Evolutionary conservation across 2,329 filamentous ascomycete genomes (phyloP), one percentile per base, ranked within the genome.

Genomic region (Aspergillus pseudoviridinutans): DNA sequence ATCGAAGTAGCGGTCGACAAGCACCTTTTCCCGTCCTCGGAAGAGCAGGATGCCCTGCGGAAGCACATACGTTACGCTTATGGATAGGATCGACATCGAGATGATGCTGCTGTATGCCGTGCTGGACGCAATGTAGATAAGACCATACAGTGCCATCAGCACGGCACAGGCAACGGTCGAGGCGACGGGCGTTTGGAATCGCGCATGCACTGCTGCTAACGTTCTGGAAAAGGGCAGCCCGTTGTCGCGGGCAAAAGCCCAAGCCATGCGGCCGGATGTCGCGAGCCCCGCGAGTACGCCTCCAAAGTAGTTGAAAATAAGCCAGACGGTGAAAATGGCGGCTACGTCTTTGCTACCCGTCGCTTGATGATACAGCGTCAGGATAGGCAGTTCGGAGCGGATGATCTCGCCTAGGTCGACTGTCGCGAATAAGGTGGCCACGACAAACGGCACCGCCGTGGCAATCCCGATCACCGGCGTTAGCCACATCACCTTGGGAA

Each of bases 41-140:
- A 74, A 55, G 9, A 78, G 56, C 66, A 80, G 52, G 1, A 78
- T 69, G 53, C 77, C 80, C 3, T 78, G 79, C 0, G 74, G 75
- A 1, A 78, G 57, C 8, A 74, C 70, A 58, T 77, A 78, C 0
- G 74, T 74, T 22, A 69, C 64, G n/a, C 78, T 64, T 8, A 78
- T 63, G 2, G 71, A 66, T 4, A 71, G 66, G 9, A 74, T 64
- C 3, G 65, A 68, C 5, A 78, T 68, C 7, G 73, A 71, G 24
- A 73, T 66, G 54, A 80, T 74, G 49, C 69, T 70, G 65, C 76
- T 78, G 54, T 78, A 72, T 9, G 77, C 77, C 1, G 72, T 70
- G 1, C 66, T 68, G 5, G 76, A 79, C 8, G 51, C 65, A 32
- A 67, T 60, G 44, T 66, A 67, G 24, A 67, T 51, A 1, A 67